These are phyloP conservation scores for Claviceps sp. DNA, from an alignment of 2,329 filamentous ascomycete species.

Conservation along the genomic window DNA sequence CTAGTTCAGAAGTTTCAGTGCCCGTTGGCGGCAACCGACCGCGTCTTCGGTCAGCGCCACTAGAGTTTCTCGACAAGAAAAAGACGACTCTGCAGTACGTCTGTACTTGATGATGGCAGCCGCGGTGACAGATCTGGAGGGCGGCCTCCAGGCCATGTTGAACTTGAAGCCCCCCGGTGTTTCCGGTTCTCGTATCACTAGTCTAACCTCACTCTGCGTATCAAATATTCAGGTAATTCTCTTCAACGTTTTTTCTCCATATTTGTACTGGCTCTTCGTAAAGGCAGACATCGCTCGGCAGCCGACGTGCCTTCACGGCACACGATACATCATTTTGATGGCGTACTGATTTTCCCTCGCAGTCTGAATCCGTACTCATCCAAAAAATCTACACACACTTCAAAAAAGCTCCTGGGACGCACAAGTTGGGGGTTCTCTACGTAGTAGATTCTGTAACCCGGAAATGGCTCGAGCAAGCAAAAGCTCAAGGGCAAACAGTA, in stretches of 20 bases:
- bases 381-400: conserved; percentile 96
- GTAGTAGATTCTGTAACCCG: conserved; percentile 99
- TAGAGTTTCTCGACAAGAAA: conserved; percentile 1
- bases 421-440: conserved; percentile 98
- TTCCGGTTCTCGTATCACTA: conserved; percentile 79
- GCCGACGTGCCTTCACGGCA: not conserved
- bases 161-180: conserved; percentile 85
- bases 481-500: conserved; percentile 68
- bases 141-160: conserved; percentile 82
- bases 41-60: not conserved
- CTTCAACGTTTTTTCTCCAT: not conserved
- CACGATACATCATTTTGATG: conserved; percentile 1
- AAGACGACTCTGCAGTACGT: conserved; percentile 5
- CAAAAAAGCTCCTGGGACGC: conserved; percentile 84
- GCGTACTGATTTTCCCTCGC: conserved; percentile 10
- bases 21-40: not conserved
- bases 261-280: too few relatives aligned
- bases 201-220: conserved; percentile 77
- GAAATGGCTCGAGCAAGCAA: conserved; percentile 95
- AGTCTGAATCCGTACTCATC: conserved; percentile 91
- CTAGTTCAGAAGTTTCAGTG: not conserved
- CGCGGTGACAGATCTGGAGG: conserved; percentile 81
- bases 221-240: conserved; percentile 70
- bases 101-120: conserved; percentile 48
- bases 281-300: not conserved